Base-by-base conservation (phyloP, 2,329 filamentous ascomycete genomes). In the Phyllosticta ampelicida region DNA sequence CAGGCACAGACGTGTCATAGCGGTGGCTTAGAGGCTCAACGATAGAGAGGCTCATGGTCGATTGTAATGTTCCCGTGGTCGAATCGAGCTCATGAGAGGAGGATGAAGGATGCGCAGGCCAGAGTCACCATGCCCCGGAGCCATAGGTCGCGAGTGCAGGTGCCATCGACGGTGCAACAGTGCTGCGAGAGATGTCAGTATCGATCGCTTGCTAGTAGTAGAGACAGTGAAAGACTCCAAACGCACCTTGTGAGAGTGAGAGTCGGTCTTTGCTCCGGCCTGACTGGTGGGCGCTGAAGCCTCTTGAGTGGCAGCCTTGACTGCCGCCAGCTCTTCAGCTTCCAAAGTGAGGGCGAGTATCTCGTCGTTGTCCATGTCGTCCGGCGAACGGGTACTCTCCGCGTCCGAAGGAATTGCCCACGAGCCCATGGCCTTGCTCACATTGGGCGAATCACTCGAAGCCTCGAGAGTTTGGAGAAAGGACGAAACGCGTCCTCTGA, bases 101-200 rank as follows among this genome's bases (percentile, higher is more conserved):
- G 57, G 8, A 59, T 29, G 53, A 55, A 44, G 18, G 53, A 48
- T 9, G 53, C 48, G 18, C 49, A 49, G 10, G 53, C 53, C 2
- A 52, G 48, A 13, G 51, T 29, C 3, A 59, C 30, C n/a, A 55
- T 52, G 28, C 57, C 57, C 9, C 57, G 30, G 11, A 59, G 30
- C 57, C 57, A 59, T n/a, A 59, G 30, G 26, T 59, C 57, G 6
- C 57, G 52, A 8, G 28, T 48, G 48, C 57, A 59, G 5, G 57
- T 19, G 36, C 57, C 57, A 11, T 59, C 57, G 52, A 59, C n/a
- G 10, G 53, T 59, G 48, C 57, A 59, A 21, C 53, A 55, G 48
- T 58, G 55, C 16, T 28, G 23, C 50, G 52, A 18, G 48, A 5
- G 16, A 28, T 30, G 20, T 57, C 28, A 57, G 49, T n/a, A n/a